Percentiles rank a stretch among this genome's conserved stretches.
Evolutionary conservation across 2,329 filamentous ascomycete genomes (phyloP).

Genomic region (Penicillium carneum): DNA sequence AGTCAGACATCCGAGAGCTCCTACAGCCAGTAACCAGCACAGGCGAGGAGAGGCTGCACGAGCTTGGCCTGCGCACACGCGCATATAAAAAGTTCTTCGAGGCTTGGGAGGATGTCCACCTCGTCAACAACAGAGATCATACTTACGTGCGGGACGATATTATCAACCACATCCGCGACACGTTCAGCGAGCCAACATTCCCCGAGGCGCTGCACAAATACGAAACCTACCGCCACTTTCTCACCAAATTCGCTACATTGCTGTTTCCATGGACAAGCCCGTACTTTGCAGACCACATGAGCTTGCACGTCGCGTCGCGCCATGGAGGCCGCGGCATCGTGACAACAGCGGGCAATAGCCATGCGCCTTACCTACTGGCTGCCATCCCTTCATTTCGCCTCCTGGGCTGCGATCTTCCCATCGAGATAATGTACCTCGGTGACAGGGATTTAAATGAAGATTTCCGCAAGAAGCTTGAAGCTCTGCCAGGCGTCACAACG

Average conservation of each 20-base stretch:
- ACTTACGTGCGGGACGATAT: background rate
- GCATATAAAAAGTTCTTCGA: background rate
- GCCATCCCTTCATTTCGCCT: conserved; percentile 2
- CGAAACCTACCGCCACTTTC: background rate
- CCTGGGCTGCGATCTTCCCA: background rate
- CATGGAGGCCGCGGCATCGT: conserved; percentile 4
- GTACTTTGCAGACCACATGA: conserved; percentile 7
- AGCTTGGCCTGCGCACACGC: conserved; percentile 2
- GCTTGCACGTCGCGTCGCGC: background rate
- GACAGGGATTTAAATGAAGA: background rate
- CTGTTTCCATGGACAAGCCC: conserved; percentile 5
- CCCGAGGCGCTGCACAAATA: background rate
- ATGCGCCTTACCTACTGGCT: background rate
- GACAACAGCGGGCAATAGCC: background rate
- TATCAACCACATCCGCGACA: background rate
- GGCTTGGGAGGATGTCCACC: conserved; percentile 1
- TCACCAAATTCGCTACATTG: background rate
- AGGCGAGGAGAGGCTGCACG: background rate
- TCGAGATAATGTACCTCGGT: conserved; percentile 3
- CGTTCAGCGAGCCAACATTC: background rate
- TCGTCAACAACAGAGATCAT: background rate
- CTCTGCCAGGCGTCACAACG: background rate
- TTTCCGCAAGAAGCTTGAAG: background rate
- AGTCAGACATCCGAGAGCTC: background rate
- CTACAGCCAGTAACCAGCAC: background rate